These are phyloP conservation scores for Aspergillus sojae DNA, from an alignment of 2,329 filamentous ascomycete genomes.

Conservation along the genomic window DNA sequence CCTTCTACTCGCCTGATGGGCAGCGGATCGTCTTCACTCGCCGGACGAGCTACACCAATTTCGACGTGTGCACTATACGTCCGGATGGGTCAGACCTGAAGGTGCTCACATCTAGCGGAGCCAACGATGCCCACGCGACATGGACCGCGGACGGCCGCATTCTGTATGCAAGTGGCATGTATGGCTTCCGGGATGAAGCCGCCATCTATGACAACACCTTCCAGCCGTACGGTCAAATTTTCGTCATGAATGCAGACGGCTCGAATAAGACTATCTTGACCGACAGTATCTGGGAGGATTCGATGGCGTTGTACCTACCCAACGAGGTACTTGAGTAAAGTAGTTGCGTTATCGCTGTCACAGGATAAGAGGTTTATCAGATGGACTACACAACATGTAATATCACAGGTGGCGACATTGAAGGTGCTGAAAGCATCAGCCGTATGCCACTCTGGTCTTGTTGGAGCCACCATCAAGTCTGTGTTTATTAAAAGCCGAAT, in stretches of 20 bases:
- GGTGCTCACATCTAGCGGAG: conserved; percentile 36
- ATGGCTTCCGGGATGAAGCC: conserved; percentile 48
- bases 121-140: conserved; percentile 50
- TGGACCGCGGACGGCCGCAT: conserved; percentile 49
- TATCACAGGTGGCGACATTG: not conserved
- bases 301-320: conserved; percentile 30
- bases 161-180: conserved; percentile 46
- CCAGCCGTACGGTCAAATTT: conserved; percentile 50
- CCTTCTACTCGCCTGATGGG: conserved; percentile 44
- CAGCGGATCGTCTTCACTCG: conserved; percentile 45
- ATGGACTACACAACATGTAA: not conserved
- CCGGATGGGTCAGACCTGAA: conserved; percentile 44
- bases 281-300: conserved; percentile 36
- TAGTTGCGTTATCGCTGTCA: not conserved
- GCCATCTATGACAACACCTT: conserved; percentile 48
- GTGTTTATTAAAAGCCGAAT: not conserved
- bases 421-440: not conserved
- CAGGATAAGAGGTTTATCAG: not conserved
- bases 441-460: not conserved
- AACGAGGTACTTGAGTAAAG: not conserved
- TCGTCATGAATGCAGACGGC: conserved; percentile 49
- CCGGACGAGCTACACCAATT: conserved; percentile 36
- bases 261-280: conserved; percentile 32
- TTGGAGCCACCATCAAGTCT: not conserved
- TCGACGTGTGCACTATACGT: conserved; percentile 46